These are phyloP conservation scores for Fomitopsis pulvina DNA, from an alignment of 768 basidiomycete genomes.

Conservation along the genomic window DNA sequence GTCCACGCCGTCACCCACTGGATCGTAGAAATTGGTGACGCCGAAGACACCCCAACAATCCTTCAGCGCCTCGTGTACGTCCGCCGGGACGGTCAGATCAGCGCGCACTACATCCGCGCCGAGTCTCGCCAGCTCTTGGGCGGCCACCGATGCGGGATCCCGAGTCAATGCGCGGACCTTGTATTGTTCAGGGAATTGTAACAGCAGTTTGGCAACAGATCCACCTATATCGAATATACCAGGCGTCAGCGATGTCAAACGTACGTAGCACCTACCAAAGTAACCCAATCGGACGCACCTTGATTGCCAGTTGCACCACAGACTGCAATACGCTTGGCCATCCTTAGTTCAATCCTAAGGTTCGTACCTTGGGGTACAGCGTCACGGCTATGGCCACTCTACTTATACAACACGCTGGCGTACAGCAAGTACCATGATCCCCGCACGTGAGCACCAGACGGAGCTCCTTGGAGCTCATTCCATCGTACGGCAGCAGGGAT, in stretches of 20 bases:
- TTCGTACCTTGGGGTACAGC: neutral
- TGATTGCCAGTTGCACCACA: conserved; percentile 16
- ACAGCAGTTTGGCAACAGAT: conserved; percentile 12
- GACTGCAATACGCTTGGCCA: conserved; percentile 14
- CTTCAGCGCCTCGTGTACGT: conserved; percentile 7
- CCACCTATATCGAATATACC: conserved; percentile 9
- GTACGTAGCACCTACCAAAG: neutral
- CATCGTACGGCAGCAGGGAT: neutral
- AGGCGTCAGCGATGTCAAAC: neutral
- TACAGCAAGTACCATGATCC: neutral
- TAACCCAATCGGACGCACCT: conserved; percentile 1
- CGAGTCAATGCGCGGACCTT: conserved; percentile 13
- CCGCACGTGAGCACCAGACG: neutral
- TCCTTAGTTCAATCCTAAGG: neutral
- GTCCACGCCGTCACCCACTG: conserved; percentile 3
- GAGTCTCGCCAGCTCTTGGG: conserved; percentile 5
- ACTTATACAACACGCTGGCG: neutral
- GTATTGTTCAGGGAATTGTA: conserved; percentile 11
- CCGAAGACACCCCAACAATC: conserved; percentile 17
- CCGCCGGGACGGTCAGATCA: conserved; percentile 11
- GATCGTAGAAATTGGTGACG: conserved; percentile 17
- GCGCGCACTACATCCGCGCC: conserved; percentile 13
- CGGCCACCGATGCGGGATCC: conserved; percentile 7
- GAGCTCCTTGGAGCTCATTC: neutral
- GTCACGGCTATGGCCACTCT: neutral